Base-by-base conservation (phyloP, 2,329 filamentous ascomycete genomes). In the Helotiales sp. region DNA sequence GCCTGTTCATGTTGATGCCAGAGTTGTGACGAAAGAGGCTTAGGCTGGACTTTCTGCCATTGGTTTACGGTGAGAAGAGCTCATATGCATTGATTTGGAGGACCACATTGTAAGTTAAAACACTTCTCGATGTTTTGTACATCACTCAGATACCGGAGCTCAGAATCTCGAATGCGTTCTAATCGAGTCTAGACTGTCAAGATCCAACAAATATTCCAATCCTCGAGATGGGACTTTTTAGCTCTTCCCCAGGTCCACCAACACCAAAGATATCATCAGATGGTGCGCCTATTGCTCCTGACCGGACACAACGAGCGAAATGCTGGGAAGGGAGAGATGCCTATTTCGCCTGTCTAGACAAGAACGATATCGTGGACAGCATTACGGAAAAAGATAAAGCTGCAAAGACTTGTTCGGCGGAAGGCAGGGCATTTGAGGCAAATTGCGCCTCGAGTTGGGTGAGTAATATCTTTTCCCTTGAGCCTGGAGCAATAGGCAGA, bases 381-480 rank as follows among this genome's bases (percentile, higher is more conserved):
- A 79, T 91, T 58, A 79, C 76, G 68, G 77, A 79, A 58, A 82
- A 78, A 70, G 76, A 77, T 55, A 81, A 81, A 57, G 81, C 78
- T 55, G 75, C 76, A 61, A 80, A 79, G 62, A 78, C 80, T 53
- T 93, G 89, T 69, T 77, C 77, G 33, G 73, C 75, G 49, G 83
- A 90, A 67, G 75, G 85, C 52, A 76, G 74, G 53, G 82, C 79
- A 57, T 96, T 98, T 69, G 91, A 96, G 76, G 81, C 82, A 67
- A 90, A 93, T 71, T 99, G 95, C 74, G 91, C 92, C 17, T 82
- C 80, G 58, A 93, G 92, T 71, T 99, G 95, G 95, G 95, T 96
- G 75, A 67, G 88, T 82, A 22, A n/a, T 36, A 24, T 40, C 13
- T 17, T n/a, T 38, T 38, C 15, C 34, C n/a, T 7, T 38, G 34